phyloP scores from a whole-genome alignment of 192 early-diverging fungal species.

The Rhizophlyctis rosea region DNA sequence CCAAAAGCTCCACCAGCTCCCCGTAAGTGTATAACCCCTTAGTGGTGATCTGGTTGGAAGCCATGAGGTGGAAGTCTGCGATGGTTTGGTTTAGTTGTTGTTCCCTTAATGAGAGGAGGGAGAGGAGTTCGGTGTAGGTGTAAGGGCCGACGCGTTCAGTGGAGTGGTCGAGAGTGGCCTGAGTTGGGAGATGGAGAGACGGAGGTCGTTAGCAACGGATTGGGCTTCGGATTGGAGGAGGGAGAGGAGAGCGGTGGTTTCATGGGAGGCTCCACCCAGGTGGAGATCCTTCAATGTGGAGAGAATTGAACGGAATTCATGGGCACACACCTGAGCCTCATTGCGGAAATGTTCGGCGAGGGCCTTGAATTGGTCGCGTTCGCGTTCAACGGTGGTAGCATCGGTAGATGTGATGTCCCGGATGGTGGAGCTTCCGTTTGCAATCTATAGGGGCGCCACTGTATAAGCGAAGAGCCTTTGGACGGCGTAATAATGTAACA shows the following conservation, averaged over 20 bases:
- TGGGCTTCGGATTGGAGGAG: not conserved
- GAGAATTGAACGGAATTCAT: not conserved
- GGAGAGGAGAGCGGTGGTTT: not conserved
- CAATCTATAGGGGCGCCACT: no score
- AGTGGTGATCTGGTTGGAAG: not conserved
- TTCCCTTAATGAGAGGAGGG: not conserved
- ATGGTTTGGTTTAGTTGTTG: not conserved
- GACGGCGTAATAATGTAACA: no score
- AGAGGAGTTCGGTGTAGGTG: not conserved
- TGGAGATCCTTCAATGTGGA: not conserved
- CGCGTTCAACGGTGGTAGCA: no score
- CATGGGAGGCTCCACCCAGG: not conserved
- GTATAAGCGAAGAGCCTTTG: no score
- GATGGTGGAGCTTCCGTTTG: no score
- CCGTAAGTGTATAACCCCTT: not conserved
- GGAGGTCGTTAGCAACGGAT: not conserved
- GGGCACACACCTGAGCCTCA: not conserved
- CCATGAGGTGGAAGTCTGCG: not conserved
- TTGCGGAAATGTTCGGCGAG: no score
- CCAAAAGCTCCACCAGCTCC: not conserved
- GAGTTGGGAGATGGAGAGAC: not conserved
- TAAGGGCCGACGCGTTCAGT: not conserved
- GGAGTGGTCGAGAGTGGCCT: not conserved
- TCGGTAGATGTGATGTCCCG: no score
- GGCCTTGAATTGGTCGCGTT: no score